Base-by-base conservation (phyloP, 352 stramenopile species). In the Phytopythium delawarense region DNA sequence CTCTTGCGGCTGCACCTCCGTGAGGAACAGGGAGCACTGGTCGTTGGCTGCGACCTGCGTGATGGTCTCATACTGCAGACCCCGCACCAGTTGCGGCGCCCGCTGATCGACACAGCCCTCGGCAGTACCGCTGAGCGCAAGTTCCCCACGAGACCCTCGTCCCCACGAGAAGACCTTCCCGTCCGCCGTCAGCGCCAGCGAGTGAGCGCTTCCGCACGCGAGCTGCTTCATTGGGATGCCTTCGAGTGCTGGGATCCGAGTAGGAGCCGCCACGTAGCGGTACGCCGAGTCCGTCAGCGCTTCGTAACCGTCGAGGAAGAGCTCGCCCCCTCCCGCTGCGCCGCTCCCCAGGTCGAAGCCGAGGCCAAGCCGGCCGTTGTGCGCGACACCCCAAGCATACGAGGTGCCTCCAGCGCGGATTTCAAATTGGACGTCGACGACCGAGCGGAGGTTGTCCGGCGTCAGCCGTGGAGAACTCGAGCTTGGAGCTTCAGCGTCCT, bases 231-330 rank as follows among this genome's bases (percentile, higher is more conserved):
- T 64, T 50, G 84, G 71, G 15, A 81, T 40, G 7, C 83, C 83
- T 30, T 70, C 77, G 8, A 92, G 70, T 13, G 60, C 61, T 18
- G 73, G 66, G 30, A 90, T 61, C 0, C 62, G 61, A 21, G 71
- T 86, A 0, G 83, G 80, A 2, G 52, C 56, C 4, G 71, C 70
- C 20, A 87, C 67, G 46, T 78, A 90, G 13, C 74, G 76, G 60
- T 92, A 92, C 23, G 71, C 62, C 4, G 72, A 74, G 46, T 90
- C 81, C 1, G 83, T 92, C n/a, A 88, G 65, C 48, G 81, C 79
- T 39, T 92, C 83, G 50, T 90, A 90, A 1, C 83, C 83, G 35
- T 92, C 79, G 2, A 72, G 66, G 34, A 88, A 81, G n/a, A 71
- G 54, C 12, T 61, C 55, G 15, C 46, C 45, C 57, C 45, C 39